These are phyloP conservation scores for Verbena officinalis DNA, from an alignment of 257 asterid species.

Conservation along the genomic window DNA sequence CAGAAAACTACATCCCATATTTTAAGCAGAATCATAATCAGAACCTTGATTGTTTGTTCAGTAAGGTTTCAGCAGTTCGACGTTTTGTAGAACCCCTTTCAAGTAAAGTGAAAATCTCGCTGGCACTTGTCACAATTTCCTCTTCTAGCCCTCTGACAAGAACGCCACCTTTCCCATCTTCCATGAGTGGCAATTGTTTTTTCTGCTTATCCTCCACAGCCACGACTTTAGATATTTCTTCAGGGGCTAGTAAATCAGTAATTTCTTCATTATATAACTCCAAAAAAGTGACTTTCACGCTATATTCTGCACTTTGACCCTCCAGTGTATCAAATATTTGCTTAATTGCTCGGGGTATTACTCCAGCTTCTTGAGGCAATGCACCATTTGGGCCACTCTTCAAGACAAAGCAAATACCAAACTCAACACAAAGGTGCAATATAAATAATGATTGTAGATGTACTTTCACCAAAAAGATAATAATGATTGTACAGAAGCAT, in stretches of 20 bases:
- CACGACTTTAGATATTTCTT: conserved; percentile 66
- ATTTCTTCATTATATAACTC: conserved; percentile 92
- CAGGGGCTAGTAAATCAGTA: conserved; percentile 82
- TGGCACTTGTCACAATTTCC: conserved; percentile 78
- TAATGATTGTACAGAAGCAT: too few species aligned
- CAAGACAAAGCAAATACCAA: conserved; percentile 14
- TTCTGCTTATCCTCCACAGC: conserved; percentile 75
- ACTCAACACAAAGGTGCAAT: neutral
- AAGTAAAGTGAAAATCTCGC: conserved; percentile 71
- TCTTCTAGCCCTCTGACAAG: conserved; percentile 89
- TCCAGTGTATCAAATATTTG: conserved; percentile 86
- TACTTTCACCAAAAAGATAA: too few species aligned
- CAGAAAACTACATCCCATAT: neutral
- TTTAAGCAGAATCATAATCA: conserved; percentile 18
- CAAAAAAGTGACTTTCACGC: conserved; percentile 84
- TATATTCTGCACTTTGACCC: conserved; percentile 82
- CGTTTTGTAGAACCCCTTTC: conserved; percentile 91
- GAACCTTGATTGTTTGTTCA: conserved; percentile 89
- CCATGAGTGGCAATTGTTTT: conserved; percentile 83
- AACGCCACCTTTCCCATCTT: conserved; percentile 94
- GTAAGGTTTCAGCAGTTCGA: conserved; percentile 82
- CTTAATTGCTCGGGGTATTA: conserved; percentile 78
- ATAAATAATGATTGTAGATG: neutral
- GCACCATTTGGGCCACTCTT: conserved; percentile 80
- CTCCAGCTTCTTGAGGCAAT: conserved; percentile 86